These are phyloP conservation scores for Chlorella ohadii DNA, from an alignment of 139 green algal species.

Conservation along the genomic window DNA sequence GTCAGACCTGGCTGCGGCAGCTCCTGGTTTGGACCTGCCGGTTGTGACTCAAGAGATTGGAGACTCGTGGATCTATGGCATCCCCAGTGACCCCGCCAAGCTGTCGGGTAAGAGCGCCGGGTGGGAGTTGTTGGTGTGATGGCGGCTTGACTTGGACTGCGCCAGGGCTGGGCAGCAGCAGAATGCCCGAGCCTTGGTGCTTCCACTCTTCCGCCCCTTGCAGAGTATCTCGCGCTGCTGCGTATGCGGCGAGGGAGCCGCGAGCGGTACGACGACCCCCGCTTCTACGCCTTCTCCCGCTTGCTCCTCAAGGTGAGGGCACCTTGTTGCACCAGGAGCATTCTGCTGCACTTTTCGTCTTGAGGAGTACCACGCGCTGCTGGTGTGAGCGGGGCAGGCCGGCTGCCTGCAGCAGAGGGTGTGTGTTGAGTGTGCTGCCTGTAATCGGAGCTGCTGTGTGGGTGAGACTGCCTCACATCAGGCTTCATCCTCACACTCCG, in stretches of 20 bases:
- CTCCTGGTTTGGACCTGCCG: slow-evolving; percentile 28
- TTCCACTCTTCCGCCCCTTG: neutral
- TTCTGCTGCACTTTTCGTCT: no score
- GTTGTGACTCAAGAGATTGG: slow-evolving; percentile 49
- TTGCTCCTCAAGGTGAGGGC: slow-evolving; percentile 58
- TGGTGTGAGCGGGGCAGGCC: neutral
- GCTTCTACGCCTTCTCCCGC: slow-evolving; percentile 56
- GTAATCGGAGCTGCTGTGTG: no score
- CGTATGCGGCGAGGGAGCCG: slow-evolving; percentile 35
- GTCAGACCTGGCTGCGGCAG: slow-evolving; percentile 29
- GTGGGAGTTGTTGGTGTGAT: no score
- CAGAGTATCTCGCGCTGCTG: slow-evolving; percentile 57
- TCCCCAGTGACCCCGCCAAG: slow-evolving; percentile 50
- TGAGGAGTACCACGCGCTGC: no score
- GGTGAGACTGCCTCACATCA: neutral
- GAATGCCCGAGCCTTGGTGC: no score
- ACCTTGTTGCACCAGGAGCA: no score
- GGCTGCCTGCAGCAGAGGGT: no score
- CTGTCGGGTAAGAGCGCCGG: neutral
- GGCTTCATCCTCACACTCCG: neutral
- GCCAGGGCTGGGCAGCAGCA: no score
- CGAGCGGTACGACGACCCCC: slow-evolving; percentile 32
- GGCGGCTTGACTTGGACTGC: no score
- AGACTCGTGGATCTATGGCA: slow-evolving; percentile 75
- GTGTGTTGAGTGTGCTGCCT: no score